Evolutionary conservation across 1,139 yeast species (phyloP).

Genomic region (Suhomyces terraborum): DNA sequence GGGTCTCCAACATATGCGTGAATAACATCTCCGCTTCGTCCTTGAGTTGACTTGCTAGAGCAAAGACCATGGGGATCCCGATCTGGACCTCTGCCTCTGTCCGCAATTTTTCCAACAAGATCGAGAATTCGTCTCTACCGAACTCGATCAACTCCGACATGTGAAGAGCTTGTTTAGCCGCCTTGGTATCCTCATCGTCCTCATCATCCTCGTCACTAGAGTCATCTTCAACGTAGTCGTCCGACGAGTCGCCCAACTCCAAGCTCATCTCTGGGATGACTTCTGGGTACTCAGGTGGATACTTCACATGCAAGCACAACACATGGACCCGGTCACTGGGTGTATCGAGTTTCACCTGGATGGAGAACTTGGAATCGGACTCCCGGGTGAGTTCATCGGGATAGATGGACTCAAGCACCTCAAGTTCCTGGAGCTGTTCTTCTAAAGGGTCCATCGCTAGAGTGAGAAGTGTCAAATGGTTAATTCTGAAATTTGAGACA

Average conservation of each 20-base stretch:
- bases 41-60: constrained; percentile 72
- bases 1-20: constrained; percentile 52
- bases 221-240: constrained; percentile 38
- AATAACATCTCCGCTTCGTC: constrained; percentile 76
- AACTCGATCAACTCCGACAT: constrained; percentile 60
- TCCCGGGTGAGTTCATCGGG: constrained; percentile 74
- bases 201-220: constrained; percentile 46
- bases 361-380: constrained; percentile 47
- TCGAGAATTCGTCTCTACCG: constrained; percentile 45
- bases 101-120: constrained; percentile 42
- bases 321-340: constrained; percentile 54
- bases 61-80: constrained; percentile 88
- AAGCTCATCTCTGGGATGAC: constrained; percentile 58
- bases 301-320: constrained; percentile 57
- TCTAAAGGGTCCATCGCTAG: constrained; percentile 65
- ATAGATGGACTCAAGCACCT: constrained; percentile 83
- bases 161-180: constrained; percentile 47
- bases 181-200: constrained; percentile 46
- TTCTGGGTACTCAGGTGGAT: constrained; percentile 74
- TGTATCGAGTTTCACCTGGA: constrained; percentile 59
- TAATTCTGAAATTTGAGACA: neutral
- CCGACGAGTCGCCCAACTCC: constrained; percentile 36
- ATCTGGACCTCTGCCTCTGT: constrained; percentile 73
- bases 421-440: constrained; percentile 79
- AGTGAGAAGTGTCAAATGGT: neutral